Evolutionary conservation across 306 rosid genomes (phyloP).

Genomic region (Astragalus glycyphyllos): DNA sequence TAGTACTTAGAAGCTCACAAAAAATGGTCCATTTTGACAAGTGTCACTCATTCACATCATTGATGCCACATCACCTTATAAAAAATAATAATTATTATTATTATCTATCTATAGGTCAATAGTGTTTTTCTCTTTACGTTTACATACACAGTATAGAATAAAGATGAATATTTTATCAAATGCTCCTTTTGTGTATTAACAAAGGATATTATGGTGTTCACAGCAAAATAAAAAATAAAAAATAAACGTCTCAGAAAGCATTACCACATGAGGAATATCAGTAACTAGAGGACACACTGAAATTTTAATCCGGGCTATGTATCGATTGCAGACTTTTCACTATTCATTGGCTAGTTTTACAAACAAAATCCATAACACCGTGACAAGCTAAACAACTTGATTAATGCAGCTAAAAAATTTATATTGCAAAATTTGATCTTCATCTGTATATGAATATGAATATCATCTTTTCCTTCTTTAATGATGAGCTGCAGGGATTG

Average conservation of each 20-base stretch:
- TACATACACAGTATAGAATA: no score
- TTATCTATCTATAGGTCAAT: no score
- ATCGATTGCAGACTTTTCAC: constrained; percentile 2
- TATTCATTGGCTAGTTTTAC: constrained; percentile 16
- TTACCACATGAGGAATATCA: neutral
- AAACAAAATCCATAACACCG: neutral
- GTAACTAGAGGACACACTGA: neutral
- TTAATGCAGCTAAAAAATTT: neutral
- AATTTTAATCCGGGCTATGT: neutral
- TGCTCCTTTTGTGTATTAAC: neutral
- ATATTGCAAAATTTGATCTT: constrained; percentile 18
- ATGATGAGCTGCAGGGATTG: neutral
- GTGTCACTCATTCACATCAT: no score
- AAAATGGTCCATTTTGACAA: no score
- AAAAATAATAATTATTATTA: no score
- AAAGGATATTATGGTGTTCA: neutral
- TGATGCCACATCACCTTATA: no score
- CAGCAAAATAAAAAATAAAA: neutral
- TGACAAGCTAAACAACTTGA: neutral
- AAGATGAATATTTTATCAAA: neutral
- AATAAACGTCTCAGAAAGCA: neutral
- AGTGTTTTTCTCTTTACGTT: no score
- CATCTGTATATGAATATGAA: neutral
- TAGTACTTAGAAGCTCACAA: no score
- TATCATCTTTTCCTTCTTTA: constrained; percentile 14